These are phyloP conservation scores for Luvunga scandens DNA, from an alignment of 345 rosid genomes.

Conservation along the genomic window DNA sequence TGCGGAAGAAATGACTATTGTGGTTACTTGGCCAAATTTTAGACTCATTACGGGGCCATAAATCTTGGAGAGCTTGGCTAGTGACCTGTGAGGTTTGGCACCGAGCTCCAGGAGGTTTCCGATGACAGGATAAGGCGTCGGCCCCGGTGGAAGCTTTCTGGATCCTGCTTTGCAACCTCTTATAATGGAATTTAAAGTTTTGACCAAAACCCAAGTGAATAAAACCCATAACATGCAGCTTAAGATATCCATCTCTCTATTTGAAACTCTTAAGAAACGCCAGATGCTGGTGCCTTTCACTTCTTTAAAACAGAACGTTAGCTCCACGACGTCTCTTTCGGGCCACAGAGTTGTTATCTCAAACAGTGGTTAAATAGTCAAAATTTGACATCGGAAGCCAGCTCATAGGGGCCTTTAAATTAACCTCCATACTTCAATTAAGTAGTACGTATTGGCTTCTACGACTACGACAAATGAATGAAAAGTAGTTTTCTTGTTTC, in stretches of 20 bases:
- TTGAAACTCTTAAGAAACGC: no score
- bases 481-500: no score
- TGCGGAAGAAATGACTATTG: constrained; percentile 28
- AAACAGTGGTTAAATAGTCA: no score
- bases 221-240: not conserved
- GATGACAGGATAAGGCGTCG: constrained; percentile 21
- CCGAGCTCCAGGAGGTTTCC: constrained; percentile 36
- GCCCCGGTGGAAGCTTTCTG: constrained; percentile 36
- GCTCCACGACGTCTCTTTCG: no score
- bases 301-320: no score
- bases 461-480: no score
- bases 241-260: not conserved
- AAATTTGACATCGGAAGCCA: no score
- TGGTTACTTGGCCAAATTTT: constrained; percentile 32
- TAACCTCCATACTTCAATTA: no score
- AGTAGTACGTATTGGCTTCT: no score
- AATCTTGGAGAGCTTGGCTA: constrained; percentile 31
- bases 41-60: constrained; percentile 42
- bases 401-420: no score
- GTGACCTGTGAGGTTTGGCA: constrained; percentile 29
- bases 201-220: not conserved
- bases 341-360: no score
- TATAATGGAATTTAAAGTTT: not conserved
- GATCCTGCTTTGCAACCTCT: constrained; percentile 5
- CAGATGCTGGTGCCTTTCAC: not conserved